Evolutionary conservation across 768 basidiomycete species (phyloP).

Genomic region (Lactarius indigo): DNA sequence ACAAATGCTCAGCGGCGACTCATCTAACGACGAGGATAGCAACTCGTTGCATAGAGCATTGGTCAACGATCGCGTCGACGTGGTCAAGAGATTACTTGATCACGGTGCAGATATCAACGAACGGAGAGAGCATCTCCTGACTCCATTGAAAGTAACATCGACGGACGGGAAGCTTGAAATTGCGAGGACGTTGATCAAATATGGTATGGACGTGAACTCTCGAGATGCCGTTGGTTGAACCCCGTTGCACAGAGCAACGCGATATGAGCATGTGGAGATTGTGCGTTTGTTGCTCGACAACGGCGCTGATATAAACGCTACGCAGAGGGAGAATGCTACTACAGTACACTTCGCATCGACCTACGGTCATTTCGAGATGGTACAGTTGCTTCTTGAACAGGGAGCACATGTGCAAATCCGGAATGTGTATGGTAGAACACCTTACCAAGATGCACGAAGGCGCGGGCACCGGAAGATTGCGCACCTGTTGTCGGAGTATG

Average conservation of each 20-base stretch:
- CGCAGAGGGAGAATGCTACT: not conserved
- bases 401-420: not conserved
- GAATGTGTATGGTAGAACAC: not conserved
- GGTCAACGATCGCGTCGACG: not conserved
- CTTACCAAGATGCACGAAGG: not conserved
- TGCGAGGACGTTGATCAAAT: not conserved
- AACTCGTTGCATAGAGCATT: not conserved
- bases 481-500: not conserved
- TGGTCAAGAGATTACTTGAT: not conserved
- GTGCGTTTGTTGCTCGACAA: not conserved
- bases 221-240: not conserved
- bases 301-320: not conserved
- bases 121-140: not conserved
- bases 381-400: not conserved
- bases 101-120: not conserved
- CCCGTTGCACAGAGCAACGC: not conserved
- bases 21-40: not conserved
- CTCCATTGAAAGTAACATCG: not conserved
- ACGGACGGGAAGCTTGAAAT: not conserved
- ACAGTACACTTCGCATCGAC: not conserved
- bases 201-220: not conserved
- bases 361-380: not conserved
- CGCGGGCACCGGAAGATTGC: not conserved
- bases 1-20: not conserved
- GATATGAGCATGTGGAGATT: not conserved